Evolutionary conservation across 2,329 filamentous ascomycete genomes (phyloP), one percentile per base, ranked within the genome.

Genomic region (Coniochaeta prunicola): DNA sequence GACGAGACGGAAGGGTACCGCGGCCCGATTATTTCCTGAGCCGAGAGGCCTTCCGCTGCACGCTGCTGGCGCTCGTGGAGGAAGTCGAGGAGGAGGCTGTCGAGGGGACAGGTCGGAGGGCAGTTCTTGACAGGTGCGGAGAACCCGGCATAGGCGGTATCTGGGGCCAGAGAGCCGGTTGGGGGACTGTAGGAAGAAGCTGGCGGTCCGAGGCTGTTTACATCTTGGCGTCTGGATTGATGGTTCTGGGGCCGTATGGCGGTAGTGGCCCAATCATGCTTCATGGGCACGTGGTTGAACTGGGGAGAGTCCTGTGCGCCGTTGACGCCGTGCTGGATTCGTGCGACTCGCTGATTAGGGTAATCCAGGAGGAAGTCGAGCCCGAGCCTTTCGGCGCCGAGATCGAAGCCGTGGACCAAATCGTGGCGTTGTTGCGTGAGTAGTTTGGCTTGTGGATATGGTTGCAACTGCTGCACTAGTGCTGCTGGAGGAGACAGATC

Each of bases 31-130:
- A 93, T 81, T 50, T 88, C 83, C 42, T 85, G 79, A 9, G 80
- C 73, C 0, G 87, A 76, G 1, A 85, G 79, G 4, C 90, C 89
- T 60, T 89, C 81, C 1, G 81, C 82, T 1, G 86, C 82, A 54
- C 85, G 85, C 65, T 87, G 82, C 38, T 80, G 83, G 34, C 88
- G 83, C 65, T 90, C 85, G 28, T 83, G 79, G 30, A 94, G 80
- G 67, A 94, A 96, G 68, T 92, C 87, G 26, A 93, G 80, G 50
- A 96, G 80, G n/a, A 96, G 82, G 45, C 77, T 79, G 68, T 96
- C 92, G 1, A 96, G 79, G 0, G 90, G 84, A 69, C 90, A 94
- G 0, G 90, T 92, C 1, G 90, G 81, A 1, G 79, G 70, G 21
- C 82, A 78, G 66, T 91, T 90, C 61, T 79, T 80, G 55, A 87